These are phyloP conservation scores for Penicillium oxalicum DNA, from an alignment of 2,329 filamentous ascomycete species.

Conservation along the genomic window DNA sequence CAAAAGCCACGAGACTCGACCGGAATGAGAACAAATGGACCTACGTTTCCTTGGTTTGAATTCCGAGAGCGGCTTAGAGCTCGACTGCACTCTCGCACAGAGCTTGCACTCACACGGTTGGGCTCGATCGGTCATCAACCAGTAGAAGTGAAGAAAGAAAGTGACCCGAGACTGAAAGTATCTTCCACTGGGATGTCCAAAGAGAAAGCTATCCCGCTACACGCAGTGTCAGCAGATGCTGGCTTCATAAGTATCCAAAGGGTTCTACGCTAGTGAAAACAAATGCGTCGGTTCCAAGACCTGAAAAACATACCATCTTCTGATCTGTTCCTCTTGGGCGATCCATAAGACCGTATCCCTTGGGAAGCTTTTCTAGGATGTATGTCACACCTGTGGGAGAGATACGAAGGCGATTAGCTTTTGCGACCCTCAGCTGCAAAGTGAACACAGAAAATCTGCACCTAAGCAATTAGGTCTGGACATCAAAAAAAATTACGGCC, in stretches of 20 bases:
- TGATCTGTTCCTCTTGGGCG: slow-evolving; percentile 40
- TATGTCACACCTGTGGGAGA: slow-evolving; percentile 40
- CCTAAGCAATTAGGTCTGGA: no score
- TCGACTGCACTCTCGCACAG: slow-evolving; percentile 31
- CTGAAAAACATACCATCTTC: slow-evolving; percentile 24
- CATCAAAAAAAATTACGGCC: no score
- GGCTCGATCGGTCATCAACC: slow-evolving; percentile 47
- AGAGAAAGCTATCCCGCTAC: slow-evolving; percentile 51
- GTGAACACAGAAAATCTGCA: neutral
- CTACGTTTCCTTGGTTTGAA: slow-evolving; percentile 1
- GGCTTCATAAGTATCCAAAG: neutral
- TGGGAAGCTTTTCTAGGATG: slow-evolving; percentile 48
- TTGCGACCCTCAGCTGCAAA: neutral
- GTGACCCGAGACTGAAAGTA: slow-evolving; percentile 50
- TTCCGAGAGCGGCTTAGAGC: neutral
- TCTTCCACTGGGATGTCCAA: slow-evolving; percentile 49
- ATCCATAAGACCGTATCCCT: slow-evolving; percentile 50
- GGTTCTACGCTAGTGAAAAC: neutral
- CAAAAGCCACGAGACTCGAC: neutral
- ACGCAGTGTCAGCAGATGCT: neutral
- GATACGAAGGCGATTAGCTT: neutral
- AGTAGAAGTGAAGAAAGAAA: slow-evolving; percentile 54
- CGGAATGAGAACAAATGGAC: neutral
- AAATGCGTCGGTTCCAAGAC: no score
- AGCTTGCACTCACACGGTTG: slow-evolving; percentile 47